These are phyloP conservation scores for Rhodamnia argentea DNA, from an alignment of 345 rosid genomes.

Conservation along the genomic window DNA sequence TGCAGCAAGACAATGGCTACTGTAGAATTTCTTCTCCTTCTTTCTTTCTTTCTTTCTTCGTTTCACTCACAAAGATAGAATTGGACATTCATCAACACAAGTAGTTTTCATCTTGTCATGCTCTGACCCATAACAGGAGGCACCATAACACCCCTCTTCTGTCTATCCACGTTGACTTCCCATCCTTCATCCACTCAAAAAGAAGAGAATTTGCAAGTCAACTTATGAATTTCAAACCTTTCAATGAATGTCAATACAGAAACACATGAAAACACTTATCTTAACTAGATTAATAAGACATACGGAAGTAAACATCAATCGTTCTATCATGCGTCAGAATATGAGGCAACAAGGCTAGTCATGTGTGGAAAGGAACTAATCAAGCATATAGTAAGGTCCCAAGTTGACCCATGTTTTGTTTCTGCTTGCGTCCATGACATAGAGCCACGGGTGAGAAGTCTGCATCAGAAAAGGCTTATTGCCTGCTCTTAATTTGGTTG, in stretches of 20 bases:
- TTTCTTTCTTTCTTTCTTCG: background rate
- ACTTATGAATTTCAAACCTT: background rate
- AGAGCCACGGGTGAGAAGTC: background rate
- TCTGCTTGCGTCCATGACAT: background rate
- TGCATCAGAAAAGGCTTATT: background rate
- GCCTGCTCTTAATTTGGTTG: background rate
- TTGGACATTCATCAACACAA: background rate
- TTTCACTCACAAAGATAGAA: background rate
- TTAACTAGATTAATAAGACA: background rate
- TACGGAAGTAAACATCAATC: background rate
- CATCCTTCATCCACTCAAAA: background rate
- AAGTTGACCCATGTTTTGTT: background rate
- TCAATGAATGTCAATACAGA: background rate
- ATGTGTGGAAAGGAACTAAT: background rate
- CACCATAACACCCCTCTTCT: conserved; percentile 2
- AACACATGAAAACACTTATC: background rate
- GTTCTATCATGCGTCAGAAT: background rate
- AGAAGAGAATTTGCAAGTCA: background rate
- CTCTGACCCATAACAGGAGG: background rate
- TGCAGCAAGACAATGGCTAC: background rate
- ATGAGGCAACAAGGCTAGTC: background rate
- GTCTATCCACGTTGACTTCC: conserved; percentile 8
- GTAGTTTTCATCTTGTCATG: background rate
- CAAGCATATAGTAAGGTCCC: background rate
- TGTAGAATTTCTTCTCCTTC: background rate